Evolutionary conservation across 768 basidiomycete species (phyloP), one percentile per base, ranked within the genome.

Genomic region (Russula sp.): DNA sequence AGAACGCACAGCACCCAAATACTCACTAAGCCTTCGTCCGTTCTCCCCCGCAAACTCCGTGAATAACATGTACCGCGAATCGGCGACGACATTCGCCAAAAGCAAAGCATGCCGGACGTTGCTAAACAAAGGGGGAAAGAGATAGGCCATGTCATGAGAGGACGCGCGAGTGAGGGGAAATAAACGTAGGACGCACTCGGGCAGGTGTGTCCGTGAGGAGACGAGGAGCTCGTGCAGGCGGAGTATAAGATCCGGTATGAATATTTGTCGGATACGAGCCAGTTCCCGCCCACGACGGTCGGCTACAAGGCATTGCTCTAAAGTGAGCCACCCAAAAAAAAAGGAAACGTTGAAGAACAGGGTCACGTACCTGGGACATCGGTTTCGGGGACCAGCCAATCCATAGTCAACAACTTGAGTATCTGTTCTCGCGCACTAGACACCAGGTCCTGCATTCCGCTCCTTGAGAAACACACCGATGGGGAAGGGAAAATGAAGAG

Each of bases 221-320:
- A 84, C 81, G 13, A 98, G 76, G 56, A 88, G 76, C 50, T 82
- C 79, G 71, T 98, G 94, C 2, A 98, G 77, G 24, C 92, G 85
- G 67, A 98, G 80, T 69, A 98, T 84, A 24, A 98, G 80, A 72
- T 97, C 94, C 0, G 94, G 96, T 28, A 97, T 79, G 74, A 89
- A 95, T 34, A 95, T 85, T 70, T 94, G 88, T 48, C 94, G 85
- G 57, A 96, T 89, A n/a, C 89, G 84, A 14, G 83, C 76, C 52
- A 96, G 81, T 66, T 95, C 92, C 24, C 78, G 78, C 26, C 78
- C 79, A 30, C 89, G 80, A 8, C 80, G 81, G 53, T 86, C 82
- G 48, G 75, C 84, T 82, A 49, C 11, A 22, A 40, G n/a, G 3
- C 22, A 28, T 54, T 24, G 10, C 5, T 16, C 16, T 2, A 18